Evolutionary conservation across 2,329 filamentous ascomycete genomes (phyloP).

Genomic region (Leptographium radiaticola): DNA sequence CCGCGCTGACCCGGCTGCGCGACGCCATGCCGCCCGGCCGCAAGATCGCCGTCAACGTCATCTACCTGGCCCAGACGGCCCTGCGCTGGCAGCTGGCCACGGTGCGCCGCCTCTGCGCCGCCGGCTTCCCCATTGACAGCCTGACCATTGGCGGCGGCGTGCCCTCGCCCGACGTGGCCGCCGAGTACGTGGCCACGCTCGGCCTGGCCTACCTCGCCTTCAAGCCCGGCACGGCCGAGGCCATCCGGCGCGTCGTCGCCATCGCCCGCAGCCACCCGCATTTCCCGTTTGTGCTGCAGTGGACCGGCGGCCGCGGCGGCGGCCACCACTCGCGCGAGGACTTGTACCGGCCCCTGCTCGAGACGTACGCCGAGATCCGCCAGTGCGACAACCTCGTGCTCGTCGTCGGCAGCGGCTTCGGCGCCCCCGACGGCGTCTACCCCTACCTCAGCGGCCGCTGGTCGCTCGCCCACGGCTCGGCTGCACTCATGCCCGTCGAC

Average conservation of each 20-base stretch:
- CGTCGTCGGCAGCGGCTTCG: conserved; percentile 84
- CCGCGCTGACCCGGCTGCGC: conserved; percentile 74
- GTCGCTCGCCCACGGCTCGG: conserved; percentile 73
- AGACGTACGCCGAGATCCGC: conserved; percentile 83
- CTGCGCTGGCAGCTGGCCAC: conserved; percentile 91
- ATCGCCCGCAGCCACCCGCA: conserved; percentile 87
- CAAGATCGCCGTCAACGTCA: conserved; percentile 80
- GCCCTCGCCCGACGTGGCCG: conserved; percentile 81
- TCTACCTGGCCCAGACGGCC: conserved; percentile 79
- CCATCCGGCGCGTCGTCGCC: conserved; percentile 80
- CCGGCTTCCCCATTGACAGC: conserved; percentile 84
- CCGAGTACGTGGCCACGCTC: conserved; percentile 87
- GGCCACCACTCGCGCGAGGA: conserved; percentile 93
- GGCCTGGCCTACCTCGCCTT: conserved; percentile 88
- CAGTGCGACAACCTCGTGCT: conserved; percentile 78
- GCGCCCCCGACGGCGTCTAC: conserved; percentile 79
- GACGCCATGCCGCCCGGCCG: conserved; percentile 70
- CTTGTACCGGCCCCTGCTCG: conserved; percentile 82
- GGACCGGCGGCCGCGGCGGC: conserved; percentile 88
- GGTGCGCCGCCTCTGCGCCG: conserved; percentile 63
- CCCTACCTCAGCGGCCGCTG: conserved; percentile 83
- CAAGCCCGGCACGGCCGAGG: conserved; percentile 82
- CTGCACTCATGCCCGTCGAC: conserved; percentile 83
- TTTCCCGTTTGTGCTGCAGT: conserved; percentile 88
- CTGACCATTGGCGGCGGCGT: conserved; percentile 89